Conservation (phyloP, 1,139 yeast genomes). For the Pichia terricola region DNA sequence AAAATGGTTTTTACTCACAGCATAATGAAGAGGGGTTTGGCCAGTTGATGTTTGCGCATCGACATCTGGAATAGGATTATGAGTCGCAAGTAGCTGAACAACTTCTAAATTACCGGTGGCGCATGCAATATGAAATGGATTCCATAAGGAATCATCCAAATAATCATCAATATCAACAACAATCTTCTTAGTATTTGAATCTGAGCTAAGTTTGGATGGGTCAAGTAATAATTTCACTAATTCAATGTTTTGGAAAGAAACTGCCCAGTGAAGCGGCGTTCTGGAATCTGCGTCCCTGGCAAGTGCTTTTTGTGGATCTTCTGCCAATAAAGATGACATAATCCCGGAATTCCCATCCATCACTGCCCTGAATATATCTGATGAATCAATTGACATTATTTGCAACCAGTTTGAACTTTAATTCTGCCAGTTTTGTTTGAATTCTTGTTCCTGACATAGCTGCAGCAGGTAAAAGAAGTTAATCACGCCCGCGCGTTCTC, state of each 20-base stretch:
- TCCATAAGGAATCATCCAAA: slow-evolving; percentile 77
- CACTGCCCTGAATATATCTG: slow-evolving; percentile 48
- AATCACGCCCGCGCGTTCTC: no score
- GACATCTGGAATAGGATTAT: slow-evolving; percentile 37
- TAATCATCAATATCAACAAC: slow-evolving; percentile 56
- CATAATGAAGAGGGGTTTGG: slow-evolving; percentile 66
- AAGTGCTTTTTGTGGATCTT: slow-evolving; percentile 38
- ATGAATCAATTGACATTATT: slow-evolving; percentile 17
- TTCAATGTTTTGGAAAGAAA: slow-evolving; percentile 49
- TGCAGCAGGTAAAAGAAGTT: no score
- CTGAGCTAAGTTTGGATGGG: slow-evolving; percentile 22
- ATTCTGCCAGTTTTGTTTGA: no score
- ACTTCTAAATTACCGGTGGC: slow-evolving; percentile 59
- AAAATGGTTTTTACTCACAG: slow-evolving; percentile 58
- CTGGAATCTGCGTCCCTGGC: slow-evolving; percentile 64
- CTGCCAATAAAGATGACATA: slow-evolving; percentile 39
- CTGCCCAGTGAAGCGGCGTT: slow-evolving; percentile 87
- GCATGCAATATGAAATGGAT: slow-evolving; percentile 74
- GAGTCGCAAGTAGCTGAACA: slow-evolving; percentile 33
- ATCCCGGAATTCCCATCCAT: slow-evolving; percentile 42
- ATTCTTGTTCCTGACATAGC: no score
- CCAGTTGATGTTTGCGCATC: slow-evolving; percentile 53
- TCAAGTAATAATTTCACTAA: slow-evolving; percentile 44
- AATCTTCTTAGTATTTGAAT: slow-evolving; percentile 8
- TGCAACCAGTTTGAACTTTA: no score